Conservation (phyloP, 306 rosid species). For the Castanopsis chinensis region DNA sequence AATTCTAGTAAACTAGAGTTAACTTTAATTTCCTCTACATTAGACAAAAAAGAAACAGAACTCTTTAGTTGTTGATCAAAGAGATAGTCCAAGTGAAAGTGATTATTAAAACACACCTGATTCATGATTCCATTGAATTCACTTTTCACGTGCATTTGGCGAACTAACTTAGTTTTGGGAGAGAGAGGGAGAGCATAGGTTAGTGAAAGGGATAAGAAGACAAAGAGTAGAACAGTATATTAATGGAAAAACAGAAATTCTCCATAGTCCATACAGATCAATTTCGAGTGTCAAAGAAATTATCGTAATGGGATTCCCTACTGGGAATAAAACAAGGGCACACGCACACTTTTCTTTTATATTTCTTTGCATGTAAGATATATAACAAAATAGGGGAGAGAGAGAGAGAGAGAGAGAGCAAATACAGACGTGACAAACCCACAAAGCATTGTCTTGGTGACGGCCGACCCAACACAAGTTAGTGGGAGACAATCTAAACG, state of each 20-base stretch:
- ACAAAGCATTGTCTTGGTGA: slow-evolving; percentile 47
- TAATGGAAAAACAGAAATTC: slow-evolving; percentile 15
- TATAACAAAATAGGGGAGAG: neutral
- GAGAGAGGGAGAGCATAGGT: neutral
- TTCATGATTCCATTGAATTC: neutral
- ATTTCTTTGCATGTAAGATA: neutral
- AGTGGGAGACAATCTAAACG: slow-evolving; percentile 65
- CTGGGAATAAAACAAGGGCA: slow-evolving; percentile 3
- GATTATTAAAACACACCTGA: neutral
- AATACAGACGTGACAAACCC: slow-evolving; percentile 48
- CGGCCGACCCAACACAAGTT: slow-evolving; percentile 64
- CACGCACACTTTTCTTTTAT: neutral
- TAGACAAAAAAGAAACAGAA: no score
- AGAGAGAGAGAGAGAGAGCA: neutral
- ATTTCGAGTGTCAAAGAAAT: neutral
- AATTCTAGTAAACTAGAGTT: no score
- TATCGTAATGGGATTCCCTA: neutral
- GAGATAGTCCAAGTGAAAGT: neutral
- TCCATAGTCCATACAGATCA: neutral
- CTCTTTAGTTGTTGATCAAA: no score
- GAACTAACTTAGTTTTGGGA: neutral
- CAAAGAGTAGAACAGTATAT: neutral
- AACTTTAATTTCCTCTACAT: no score
- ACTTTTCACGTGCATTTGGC: slow-evolving; percentile 33
- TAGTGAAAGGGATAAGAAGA: neutral